Evolutionary conservation across 371 early-diverging fungal genomes (phyloP).

Genomic region (Actinomucor elegans): DNA sequence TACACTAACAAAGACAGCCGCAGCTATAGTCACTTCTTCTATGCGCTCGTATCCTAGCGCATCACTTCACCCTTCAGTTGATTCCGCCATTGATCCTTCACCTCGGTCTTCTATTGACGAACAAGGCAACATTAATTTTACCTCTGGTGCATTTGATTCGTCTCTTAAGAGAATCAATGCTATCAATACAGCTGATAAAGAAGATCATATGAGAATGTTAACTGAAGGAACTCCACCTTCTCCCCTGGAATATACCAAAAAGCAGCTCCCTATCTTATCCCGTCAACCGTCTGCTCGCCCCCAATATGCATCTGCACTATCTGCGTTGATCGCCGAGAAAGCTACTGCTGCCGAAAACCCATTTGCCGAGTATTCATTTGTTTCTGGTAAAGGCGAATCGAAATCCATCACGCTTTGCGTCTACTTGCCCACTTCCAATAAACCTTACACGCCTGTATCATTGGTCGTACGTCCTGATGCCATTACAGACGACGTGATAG

Average conservation of each 20-base stretch:
- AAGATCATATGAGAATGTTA: background rate
- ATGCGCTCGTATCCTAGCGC: constrained; percentile 26
- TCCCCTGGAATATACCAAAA: constrained; percentile 22
- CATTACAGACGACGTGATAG: constrained; percentile 91
- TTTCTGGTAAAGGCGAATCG: constrained; percentile 62
- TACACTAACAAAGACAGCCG: constrained; percentile 17
- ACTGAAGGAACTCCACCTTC: background rate
- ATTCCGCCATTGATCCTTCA: constrained; percentile 45
- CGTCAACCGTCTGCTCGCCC: background rate
- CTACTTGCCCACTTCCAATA: constrained; percentile 57
- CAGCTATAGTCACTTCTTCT: no score
- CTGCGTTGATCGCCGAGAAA: constrained; percentile 63
- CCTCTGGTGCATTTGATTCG: no score
- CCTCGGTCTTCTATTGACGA: constrained; percentile 36
- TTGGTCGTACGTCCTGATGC: constrained; percentile 82
- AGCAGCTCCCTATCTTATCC: background rate
- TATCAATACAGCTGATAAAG: background rate
- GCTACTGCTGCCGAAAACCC: constrained; percentile 69
- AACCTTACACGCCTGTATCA: constrained; percentile 58
- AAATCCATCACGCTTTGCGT: constrained; percentile 65
- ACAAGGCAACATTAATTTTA: background rate
- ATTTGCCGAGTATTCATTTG: constrained; percentile 68
- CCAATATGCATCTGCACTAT: constrained; percentile 52
- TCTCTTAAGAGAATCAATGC: no score
- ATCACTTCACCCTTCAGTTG: constrained; percentile 43